Conservation (phyloP, 768 basidiomycete genomes). For the Agaricus subrufescens region DNA sequence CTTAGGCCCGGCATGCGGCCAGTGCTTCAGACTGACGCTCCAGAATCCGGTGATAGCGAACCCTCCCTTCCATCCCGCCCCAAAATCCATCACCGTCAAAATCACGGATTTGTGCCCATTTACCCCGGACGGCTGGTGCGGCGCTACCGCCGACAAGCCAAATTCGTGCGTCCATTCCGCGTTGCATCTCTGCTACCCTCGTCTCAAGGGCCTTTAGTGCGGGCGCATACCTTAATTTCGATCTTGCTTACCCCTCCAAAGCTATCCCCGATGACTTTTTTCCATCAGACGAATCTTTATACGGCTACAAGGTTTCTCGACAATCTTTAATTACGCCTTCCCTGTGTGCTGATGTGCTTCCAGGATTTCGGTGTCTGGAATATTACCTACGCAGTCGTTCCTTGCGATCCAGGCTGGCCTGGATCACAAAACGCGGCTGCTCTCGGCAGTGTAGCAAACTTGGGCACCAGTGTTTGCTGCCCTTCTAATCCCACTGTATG, state of each 20-base stretch:
- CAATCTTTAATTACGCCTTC: too few relatives aligned
- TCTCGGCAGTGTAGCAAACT: constrained; percentile 58
- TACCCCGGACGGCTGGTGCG: constrained; percentile 63
- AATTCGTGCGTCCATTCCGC: constrained; percentile 50
- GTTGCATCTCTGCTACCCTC: neutral
- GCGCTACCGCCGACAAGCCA: constrained; percentile 52
- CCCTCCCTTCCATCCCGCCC: constrained; percentile 66
- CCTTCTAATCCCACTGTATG: constrained; percentile 62
- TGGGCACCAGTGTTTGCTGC: constrained; percentile 65
- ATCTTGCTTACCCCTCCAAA: constrained; percentile 71
- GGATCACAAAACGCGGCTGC: constrained; percentile 56
- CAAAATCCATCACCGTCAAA: constrained; percentile 67
- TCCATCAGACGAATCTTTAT: constrained; percentile 61
- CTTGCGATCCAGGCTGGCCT: constrained; percentile 59
- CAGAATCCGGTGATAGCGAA: constrained; percentile 59
- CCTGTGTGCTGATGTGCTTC: neutral
- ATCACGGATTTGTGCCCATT: constrained; percentile 78
- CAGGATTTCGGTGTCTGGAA: constrained; percentile 91
- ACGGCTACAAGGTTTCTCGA: constrained; percentile 45
- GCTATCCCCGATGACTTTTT: constrained; percentile 72
- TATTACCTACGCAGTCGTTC: constrained; percentile 60
- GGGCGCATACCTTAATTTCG: constrained; percentile 73
- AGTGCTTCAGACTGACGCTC: constrained; percentile 75
- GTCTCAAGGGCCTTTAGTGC: constrained; percentile 36
- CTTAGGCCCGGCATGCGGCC: constrained; percentile 67